Percentiles rank a stretch among this genome's conserved stretches.
These are phyloP conservation scores for Tuber brumale DNA, from an alignment of 495 filamentous ascomycete species.

Conservation along the genomic window DNA sequence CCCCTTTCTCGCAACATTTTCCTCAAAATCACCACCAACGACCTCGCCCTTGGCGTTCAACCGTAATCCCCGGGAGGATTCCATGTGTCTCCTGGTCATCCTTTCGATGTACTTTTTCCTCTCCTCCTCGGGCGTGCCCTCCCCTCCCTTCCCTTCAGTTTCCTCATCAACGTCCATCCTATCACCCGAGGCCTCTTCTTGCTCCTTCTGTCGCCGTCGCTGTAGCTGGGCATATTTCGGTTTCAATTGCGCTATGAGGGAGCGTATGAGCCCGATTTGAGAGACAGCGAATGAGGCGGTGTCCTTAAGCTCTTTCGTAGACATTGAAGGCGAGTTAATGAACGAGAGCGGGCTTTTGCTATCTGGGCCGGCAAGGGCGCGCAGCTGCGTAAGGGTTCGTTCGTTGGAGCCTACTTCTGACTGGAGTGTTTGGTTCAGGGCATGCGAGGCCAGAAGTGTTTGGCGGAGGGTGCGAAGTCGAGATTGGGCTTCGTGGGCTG, in stretches of 20 bases:
- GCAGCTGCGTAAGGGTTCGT: conserved; percentile 60
- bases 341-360: conserved; percentile 46
- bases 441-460: conserved; percentile 71
- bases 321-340: conserved; percentile 49
- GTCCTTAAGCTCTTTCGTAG: conserved; percentile 27
- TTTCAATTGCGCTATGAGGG: conserved; percentile 57
- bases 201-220: conserved; percentile 27
- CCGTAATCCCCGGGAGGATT: conserved; percentile 52
- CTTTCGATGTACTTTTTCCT: conserved; percentile 70
- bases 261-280: conserved; percentile 71
- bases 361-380: conserved; percentile 49
- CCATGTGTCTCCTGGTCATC: conserved; percentile 54
- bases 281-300: conserved; percentile 71
- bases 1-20: conserved; percentile 43
- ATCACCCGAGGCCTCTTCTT: neutral
- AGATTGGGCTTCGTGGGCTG: conserved; percentile 50
- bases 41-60: conserved; percentile 53
- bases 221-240: conserved; percentile 54
- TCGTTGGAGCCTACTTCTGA: conserved; percentile 73
- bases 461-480: conserved; percentile 63
- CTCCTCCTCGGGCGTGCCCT: conserved; percentile 51
- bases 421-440: conserved; percentile 66
- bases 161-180: conserved; percentile 40
- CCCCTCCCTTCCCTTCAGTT: conserved; percentile 39
- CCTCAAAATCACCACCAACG: conserved; percentile 54